Conservation (phyloP, 139 green algal species). For the Zygnema cylindricum region DNA sequence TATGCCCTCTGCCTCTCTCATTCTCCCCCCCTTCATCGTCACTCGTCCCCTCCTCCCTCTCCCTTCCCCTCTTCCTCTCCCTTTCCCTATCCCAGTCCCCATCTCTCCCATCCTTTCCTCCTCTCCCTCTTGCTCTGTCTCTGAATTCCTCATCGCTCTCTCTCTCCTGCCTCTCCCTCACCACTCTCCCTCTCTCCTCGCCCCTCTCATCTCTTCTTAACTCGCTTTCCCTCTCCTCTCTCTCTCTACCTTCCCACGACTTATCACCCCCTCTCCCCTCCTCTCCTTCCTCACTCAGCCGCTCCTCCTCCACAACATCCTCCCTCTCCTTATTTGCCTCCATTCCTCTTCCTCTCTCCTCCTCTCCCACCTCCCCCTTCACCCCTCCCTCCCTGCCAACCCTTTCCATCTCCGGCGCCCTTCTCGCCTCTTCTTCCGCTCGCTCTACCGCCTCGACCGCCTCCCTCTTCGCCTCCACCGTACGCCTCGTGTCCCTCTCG, state of each 20-base stretch:
- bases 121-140: neutral
- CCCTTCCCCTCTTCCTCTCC: neutral
- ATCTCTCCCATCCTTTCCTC: neutral
- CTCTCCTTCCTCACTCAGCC: neutral
- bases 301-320: no score
- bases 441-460: neutral
- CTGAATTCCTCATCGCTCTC: neutral
- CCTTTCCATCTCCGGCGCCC: neutral
- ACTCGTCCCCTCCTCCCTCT: neutral
- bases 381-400: neutral
- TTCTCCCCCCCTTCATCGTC: neutral
- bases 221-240: slow-evolving; percentile 2
- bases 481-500: no score
- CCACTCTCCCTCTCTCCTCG: neutral
- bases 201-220: neutral
- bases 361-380: neutral
- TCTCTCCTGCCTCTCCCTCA: neutral
- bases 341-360: neutral
- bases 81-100: neutral
- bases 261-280: neutral
- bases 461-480: neutral
- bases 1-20: neutral
- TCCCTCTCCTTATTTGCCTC: neutral
- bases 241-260: neutral
- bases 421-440: neutral